Conservation (phyloP, 2,329 filamentous ascomycete species). For the Colletotrichum godetiae region DNA sequence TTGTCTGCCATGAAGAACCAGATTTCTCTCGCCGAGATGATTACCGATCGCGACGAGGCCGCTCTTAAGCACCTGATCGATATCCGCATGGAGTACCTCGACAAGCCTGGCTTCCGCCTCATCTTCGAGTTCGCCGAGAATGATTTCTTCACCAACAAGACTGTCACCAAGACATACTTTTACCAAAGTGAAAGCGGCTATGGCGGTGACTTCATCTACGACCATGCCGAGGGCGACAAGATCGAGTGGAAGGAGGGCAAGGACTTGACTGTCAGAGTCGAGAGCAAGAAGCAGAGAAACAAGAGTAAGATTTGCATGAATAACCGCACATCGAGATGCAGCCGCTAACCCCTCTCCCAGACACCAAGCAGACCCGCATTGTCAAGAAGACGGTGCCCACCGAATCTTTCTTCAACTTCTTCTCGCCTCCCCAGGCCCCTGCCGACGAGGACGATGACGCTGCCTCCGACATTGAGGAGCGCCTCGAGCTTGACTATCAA, state of each 20-base stretch:
- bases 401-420: conserved; percentile 99
- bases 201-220: conserved; percentile 99
- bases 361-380: conserved; percentile 98
- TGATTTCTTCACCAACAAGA: conserved; percentile 98
- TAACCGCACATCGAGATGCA: background rate
- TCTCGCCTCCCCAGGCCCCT: conserved; percentile 92
- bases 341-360: conserved; percentile 59
- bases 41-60: conserved; percentile 95
- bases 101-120: conserved; percentile 96
- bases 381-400: conserved; percentile 99
- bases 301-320: conserved; percentile 77
- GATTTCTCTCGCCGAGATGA: conserved; percentile 95
- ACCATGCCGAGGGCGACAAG: conserved; percentile 97
- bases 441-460: conserved; percentile 78
- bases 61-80: conserved; percentile 91
- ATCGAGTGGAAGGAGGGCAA: conserved; percentile 96
- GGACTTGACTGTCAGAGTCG: conserved; percentile 92
- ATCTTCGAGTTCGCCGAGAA: conserved; percentile 98
- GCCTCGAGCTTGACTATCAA: conserved; percentile 97
- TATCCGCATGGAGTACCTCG: conserved; percentile 99
- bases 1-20: conserved; percentile 99
- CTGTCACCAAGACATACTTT: conserved; percentile 97
- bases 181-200: conserved; percentile 99
- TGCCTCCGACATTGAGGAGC: conserved; percentile 93
- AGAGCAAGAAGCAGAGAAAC: conserved; percentile 99